Evolutionary conservation across 345 rosid species (phyloP).

Genomic region (Pugionium cornutum): DNA sequence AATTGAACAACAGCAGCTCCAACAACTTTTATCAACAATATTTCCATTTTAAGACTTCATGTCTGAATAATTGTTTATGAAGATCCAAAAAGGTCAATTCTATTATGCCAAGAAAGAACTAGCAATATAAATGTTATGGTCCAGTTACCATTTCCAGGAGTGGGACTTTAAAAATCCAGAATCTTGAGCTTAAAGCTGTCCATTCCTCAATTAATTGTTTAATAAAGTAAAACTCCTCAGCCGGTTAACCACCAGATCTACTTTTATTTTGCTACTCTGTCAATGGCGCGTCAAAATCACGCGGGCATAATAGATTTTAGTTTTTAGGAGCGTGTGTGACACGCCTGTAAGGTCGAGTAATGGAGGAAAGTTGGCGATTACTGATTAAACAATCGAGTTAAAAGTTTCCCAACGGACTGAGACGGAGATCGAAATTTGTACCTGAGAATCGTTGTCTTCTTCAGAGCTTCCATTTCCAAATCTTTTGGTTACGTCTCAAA

Average conservation of each 20-base stretch:
- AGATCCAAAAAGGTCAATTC: conserved; percentile 22
- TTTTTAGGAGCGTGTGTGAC: conserved; percentile 1
- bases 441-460: conserved; percentile 42
- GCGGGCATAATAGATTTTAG: not conserved
- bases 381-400: conserved; percentile 29
- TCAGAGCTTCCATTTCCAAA: conserved; percentile 2
- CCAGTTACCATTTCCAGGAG: conserved; percentile 26
- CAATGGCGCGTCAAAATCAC: not conserved
- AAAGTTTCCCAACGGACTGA: conserved; percentile 23
- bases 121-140: conserved; percentile 21
- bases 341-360: conserved; percentile 9
- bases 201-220: not conserved
- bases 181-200: conserved; percentile 20
- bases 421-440: conserved; percentile 36
- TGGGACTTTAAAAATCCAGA: not conserved
- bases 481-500: conserved; percentile 20
- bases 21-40: conserved; percentile 21
- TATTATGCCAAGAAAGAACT: conserved; percentile 4
- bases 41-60: conserved; percentile 5
- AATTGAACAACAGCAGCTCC: not conserved
- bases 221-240: conserved; percentile 12
- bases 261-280: not conserved
- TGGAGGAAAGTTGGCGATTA: not conserved
- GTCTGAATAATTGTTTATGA: conserved; percentile 25
- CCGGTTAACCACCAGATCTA: conserved; percentile 21